Evolutionary conservation across 768 basidiomycete genomes (phyloP).

Genomic region (Rhodotorula diobovata): DNA sequence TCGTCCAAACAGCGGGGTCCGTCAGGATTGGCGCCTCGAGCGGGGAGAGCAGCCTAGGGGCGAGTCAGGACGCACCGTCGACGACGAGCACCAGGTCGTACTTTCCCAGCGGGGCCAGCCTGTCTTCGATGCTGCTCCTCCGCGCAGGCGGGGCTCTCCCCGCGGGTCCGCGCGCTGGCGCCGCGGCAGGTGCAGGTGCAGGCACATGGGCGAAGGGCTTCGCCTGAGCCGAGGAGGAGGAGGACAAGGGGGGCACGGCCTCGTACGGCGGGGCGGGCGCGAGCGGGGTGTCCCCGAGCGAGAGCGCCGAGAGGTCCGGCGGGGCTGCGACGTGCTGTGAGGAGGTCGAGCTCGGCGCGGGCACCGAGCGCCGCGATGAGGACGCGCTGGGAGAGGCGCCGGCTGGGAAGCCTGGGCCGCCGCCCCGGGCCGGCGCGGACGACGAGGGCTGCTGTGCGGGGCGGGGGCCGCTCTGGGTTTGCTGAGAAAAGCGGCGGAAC

Average conservation of each 20-base stretch:
- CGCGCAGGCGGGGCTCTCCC: not conserved
- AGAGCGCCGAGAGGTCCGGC: not conserved
- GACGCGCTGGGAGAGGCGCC: no score
- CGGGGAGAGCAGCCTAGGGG: no score
- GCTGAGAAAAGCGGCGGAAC: not conserved
- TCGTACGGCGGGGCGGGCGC: not conserved
- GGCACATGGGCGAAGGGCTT: no score
- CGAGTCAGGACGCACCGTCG: slow-evolving; percentile 12
- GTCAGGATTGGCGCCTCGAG: no score
- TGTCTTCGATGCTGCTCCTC: slow-evolving; percentile 18
- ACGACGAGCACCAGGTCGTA: slow-evolving; percentile 32
- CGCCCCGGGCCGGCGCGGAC: not conserved
- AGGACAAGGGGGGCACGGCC: not conserved
- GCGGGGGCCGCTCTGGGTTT: no score
- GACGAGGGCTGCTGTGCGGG: not conserved
- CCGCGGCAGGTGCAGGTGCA: no score
- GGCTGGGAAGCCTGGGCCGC: no score
- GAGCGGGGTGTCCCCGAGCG: not conserved
- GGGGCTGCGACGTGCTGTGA: no score
- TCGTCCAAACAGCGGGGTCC: not conserved
- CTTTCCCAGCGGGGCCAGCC: slow-evolving; percentile 2
- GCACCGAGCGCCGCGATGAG: no score
- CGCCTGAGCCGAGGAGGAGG: not conserved
- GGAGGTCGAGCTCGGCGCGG: no score
- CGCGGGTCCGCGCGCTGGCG: not conserved